These are phyloP conservation scores for Monoraphidium neglectum DNA, from an alignment of 139 green algal genomes.

Conservation along the genomic window DNA sequence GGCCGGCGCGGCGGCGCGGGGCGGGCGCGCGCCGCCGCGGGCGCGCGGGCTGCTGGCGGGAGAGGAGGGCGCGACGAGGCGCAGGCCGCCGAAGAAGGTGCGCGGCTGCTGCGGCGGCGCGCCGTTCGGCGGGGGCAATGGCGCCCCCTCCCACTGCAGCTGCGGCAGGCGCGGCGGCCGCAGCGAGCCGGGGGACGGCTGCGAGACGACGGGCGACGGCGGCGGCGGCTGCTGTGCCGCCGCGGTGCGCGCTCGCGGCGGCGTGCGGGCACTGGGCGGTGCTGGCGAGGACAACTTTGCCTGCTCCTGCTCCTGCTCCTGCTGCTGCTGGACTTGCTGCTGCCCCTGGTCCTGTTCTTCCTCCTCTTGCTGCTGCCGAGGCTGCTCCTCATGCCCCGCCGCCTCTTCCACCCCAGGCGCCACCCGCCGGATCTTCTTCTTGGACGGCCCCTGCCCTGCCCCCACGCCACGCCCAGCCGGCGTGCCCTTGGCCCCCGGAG, in stretches of 20 bases:
- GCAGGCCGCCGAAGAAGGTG: neutral
- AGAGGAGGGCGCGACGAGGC: neutral
- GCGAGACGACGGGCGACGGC: neutral
- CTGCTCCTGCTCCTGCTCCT: neutral
- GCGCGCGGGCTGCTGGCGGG: neutral
- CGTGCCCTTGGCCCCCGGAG: no score
- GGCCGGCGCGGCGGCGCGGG: conserved; percentile 2
- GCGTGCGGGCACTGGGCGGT: neutral
- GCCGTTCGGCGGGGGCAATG: neutral
- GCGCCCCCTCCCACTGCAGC: neutral
- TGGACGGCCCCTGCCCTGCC: no score
- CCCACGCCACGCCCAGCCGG: no score
- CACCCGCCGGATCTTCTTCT: no score
- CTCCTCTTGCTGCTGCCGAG: neutral
- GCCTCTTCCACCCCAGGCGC: no score
- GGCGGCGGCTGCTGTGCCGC: neutral
- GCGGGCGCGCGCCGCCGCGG: neutral
- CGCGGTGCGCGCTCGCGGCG: neutral
- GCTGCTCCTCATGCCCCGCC: no score
- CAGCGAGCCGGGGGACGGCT: neutral
- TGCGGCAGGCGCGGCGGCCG: neutral
- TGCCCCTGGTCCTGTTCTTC: conserved; percentile 5
- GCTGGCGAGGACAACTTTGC: neutral
- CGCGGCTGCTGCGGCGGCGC: neutral
- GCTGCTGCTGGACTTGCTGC: conserved; percentile 9